Percentiles rank a stretch among this genome's conserved stretches.
These are phyloP conservation scores for Brasilioporus rufonigricans DNA, from an alignment of 768 basidiomycete genomes.

Conservation along the genomic window DNA sequence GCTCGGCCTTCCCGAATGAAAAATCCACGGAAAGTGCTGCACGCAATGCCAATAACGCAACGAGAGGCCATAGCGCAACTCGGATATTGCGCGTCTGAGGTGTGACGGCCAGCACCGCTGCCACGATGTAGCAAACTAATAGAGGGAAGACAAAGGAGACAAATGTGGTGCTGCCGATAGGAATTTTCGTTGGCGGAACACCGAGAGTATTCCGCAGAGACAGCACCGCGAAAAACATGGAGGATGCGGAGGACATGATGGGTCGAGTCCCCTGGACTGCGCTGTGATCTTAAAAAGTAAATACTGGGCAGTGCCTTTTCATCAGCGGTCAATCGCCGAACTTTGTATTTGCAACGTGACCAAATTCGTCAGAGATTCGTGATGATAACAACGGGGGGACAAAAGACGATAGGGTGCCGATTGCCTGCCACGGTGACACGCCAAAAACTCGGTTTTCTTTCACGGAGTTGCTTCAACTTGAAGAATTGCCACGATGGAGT, in stretches of 20 bases:
- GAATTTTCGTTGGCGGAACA: not conserved
- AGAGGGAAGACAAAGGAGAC: not conserved
- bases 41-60: not conserved
- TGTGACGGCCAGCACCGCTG: not conserved
- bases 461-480: too few relatives aligned
- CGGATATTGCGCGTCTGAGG: not conserved
- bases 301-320: not conserved
- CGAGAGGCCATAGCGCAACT: not conserved
- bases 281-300: not conserved
- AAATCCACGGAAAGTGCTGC: not conserved
- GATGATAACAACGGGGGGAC: not conserved
- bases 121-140: not conserved
- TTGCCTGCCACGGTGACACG: too few relatives aligned
- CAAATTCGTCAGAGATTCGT: not conserved
- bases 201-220: not conserved
- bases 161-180: not conserved
- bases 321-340: not conserved
- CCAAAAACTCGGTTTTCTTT: too few relatives aligned
- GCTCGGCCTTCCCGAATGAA: not conserved
- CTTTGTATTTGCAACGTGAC: not conserved
- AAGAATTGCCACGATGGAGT: too few relatives aligned
- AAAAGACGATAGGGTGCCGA: too few relatives aligned
- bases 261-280: not conserved
- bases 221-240: not conserved
- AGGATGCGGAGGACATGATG: not conserved